Evolutionary conservation across 2,329 filamentous ascomycete species (phyloP).

Genomic region (Zymoseptoria pseudotritici): DNA sequence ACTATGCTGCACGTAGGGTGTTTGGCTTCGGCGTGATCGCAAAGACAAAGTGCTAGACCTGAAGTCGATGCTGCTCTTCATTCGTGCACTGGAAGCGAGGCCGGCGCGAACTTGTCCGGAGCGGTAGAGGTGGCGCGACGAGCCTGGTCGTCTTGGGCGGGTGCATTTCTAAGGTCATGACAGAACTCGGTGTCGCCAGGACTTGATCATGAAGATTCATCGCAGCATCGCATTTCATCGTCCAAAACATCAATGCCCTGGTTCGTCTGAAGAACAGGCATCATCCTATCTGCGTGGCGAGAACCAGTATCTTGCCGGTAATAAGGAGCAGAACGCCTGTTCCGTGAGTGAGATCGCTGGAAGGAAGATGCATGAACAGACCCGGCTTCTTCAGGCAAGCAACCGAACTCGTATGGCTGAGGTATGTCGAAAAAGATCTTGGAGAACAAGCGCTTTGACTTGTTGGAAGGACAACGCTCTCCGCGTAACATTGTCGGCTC

Average conservation of each 20-base stretch:
- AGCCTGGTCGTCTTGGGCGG: too few species aligned
- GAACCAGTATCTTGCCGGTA: neutral
- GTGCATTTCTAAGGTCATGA: too few species aligned
- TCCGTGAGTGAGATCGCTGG: neutral
- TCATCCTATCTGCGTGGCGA: neutral
- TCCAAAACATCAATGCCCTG: neutral
- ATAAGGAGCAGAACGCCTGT: neutral
- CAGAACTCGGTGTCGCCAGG: too few species aligned
- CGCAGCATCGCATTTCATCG: neutral
- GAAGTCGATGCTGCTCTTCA: neutral
- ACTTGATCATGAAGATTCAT: conserved; percentile 1
- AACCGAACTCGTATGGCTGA: too few species aligned
- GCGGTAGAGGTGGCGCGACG: too few species aligned
- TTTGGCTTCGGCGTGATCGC: neutral
- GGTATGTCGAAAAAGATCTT: neutral
- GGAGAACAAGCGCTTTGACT: neutral
- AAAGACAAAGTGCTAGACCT: neutral
- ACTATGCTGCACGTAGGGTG: too few species aligned
- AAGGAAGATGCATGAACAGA: neutral
- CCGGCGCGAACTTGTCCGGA: too few species aligned
- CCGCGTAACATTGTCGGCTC: neutral
- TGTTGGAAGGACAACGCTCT: neutral
- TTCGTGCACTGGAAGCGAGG: neutral
- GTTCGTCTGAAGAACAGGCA: neutral
- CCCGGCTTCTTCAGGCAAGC: neutral